These are phyloP conservation scores for Auriscalpium microsporum DNA, from an alignment of 768 basidiomycete genomes.

Conservation along the genomic window DNA sequence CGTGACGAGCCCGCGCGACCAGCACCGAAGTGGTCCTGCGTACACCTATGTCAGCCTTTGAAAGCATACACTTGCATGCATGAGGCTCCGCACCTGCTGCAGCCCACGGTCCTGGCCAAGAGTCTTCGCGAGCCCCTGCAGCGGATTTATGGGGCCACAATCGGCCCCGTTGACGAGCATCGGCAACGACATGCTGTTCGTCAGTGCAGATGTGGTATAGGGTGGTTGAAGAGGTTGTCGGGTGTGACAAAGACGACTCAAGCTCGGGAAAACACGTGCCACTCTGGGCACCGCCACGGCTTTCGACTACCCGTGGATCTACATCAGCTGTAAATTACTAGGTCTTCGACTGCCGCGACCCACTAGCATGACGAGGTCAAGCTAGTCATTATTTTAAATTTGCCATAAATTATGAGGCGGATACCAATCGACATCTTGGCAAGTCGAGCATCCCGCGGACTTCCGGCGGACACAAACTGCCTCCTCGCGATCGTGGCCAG, in stretches of 20 bases:
- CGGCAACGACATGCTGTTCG: slow-evolving; percentile 58
- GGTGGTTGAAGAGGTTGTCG: background rate
- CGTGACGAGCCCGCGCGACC: slow-evolving; percentile 53
- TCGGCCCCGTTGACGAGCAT: slow-evolving; percentile 71
- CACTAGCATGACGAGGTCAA: too few species aligned
- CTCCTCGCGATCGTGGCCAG: too few species aligned
- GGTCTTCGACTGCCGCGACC: too few species aligned
- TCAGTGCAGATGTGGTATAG: background rate
- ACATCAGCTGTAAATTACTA: too few species aligned
- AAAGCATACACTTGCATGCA: background rate
- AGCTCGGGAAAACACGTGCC: background rate
- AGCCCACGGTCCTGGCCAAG: slow-evolving; percentile 73
- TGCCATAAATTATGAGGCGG: too few species aligned
- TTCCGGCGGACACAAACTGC: too few species aligned
- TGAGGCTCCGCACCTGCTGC: slow-evolving; percentile 51
- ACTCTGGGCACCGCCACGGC: background rate
- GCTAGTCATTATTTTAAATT: too few species aligned
- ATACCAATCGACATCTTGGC: too few species aligned
- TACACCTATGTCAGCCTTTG: slow-evolving; percentile 1
- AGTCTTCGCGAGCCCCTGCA: slow-evolving; percentile 71
- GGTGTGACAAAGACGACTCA: background rate
- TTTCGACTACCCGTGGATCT: too few species aligned
- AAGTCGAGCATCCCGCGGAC: too few species aligned
- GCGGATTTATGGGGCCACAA: slow-evolving; percentile 79
- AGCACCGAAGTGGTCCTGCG: slow-evolving; percentile 62